phyloP scores from a whole-genome alignment of 2,329 filamentous ascomycete genomes.

The Furcasterigmium sp. region DNA sequence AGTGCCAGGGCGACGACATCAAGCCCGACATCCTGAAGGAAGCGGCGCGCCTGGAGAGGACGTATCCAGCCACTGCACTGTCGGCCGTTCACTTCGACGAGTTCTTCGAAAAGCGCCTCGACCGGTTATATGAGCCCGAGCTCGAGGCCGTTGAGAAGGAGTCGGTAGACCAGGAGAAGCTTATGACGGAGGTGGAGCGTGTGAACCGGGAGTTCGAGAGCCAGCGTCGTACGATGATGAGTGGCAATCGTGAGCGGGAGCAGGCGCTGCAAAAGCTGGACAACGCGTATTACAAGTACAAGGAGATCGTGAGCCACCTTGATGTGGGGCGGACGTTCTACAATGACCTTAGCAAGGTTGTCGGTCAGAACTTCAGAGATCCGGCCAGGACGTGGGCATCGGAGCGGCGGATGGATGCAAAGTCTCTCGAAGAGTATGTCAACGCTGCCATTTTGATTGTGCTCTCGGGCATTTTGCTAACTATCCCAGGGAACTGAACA shows the following conservation, averaged over 20 bases:
- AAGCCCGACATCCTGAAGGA: slow-evolving; percentile 78
- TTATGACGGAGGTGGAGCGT: slow-evolving; percentile 64
- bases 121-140: slow-evolving; percentile 72
- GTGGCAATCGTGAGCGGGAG: slow-evolving; percentile 68
- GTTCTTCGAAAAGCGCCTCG: slow-evolving; percentile 79
- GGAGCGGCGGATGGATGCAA: slow-evolving; percentile 74
- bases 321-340: slow-evolving; percentile 94
- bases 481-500: slow-evolving; percentile 39
- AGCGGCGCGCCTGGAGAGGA: slow-evolving; percentile 77
- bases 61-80: slow-evolving; percentile 78
- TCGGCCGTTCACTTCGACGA: slow-evolving; percentile 87
- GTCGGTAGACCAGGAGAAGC: slow-evolving; percentile 66
- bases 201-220: slow-evolving; percentile 74
- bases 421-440: slow-evolving; percentile 71
- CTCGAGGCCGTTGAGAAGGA: slow-evolving; percentile 67
- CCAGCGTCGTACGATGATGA: slow-evolving; percentile 62
- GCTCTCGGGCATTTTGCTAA: slow-evolving; percentile 1
- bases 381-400: slow-evolving; percentile 72
- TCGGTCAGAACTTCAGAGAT: slow-evolving; percentile 74
- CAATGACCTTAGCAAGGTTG: slow-evolving; percentile 87
- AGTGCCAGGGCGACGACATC: slow-evolving; percentile 82
- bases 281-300: slow-evolving; percentile 91
- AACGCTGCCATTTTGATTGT: too few species aligned
- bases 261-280: slow-evolving; percentile 82
- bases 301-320: slow-evolving; percentile 87